Base-by-base conservation (phyloP, 2,329 filamentous ascomycete genomes). In the Aspergillus sp. region DNA sequence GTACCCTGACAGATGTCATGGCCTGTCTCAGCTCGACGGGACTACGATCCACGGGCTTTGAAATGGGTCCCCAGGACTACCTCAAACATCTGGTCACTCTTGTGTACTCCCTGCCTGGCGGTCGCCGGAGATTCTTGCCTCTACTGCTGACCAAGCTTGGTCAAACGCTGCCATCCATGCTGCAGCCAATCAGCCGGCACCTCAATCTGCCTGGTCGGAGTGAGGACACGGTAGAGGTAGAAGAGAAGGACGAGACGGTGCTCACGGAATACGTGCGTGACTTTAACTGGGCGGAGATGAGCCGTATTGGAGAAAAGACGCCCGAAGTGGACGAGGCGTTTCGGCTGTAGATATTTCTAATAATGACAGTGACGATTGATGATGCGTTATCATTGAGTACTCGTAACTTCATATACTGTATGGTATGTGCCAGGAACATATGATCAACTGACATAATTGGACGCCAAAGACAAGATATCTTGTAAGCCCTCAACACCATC, bases 61-160 rank as follows among this genome's bases (percentile, higher is more conserved):
- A 80, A 19, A 69, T 82, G 35, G 84, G 86, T 0, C 88, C 89
- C 3, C 84, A 84, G 33, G 88, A 93, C 62, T 85, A 90, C 64
- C 81, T 95, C 4, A 83, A 83, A 54, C 81, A 87, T 53, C 79
- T 92, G 26, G 74, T 89, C 38, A 82, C 81, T 53, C 79, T 90
- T 8, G 77, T 91, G 2, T 84, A 85, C 2, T 77, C 83, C 8
- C 79, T 94, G 16, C 87, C 88, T n/a, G 86, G 83, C 52, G 89
- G 89, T 6, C 82, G 92, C 51, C 82, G 87, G 56, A 86, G 87
- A 47, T 94, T 90, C 66, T 76, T 93, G 13, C 89, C 89, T 2
- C 78, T 95, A 0, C 79, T 95, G 1, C 73, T 94, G 50, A 82
- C 81, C 67, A 94, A 93, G 73, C 81, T 93, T 36, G 80, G 86